Percentiles rank a stretch among this genome's conserved stretches.
These are phyloP conservation scores for Globisporangium camurandrum DNA, from an alignment of 352 stramenopile species.

Conservation along the genomic window DNA sequence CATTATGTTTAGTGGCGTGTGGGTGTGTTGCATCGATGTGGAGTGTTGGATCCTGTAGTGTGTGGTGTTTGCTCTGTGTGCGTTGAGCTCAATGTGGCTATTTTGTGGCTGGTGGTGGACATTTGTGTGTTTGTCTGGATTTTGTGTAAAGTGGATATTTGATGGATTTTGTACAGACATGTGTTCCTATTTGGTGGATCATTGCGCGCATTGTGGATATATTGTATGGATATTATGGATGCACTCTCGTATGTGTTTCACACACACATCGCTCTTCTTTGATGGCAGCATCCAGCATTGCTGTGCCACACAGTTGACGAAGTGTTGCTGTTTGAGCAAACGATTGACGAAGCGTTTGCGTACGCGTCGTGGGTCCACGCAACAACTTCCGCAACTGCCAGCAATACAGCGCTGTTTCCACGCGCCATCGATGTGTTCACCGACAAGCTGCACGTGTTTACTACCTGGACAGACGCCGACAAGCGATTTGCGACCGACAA, in stretches of 20 bases:
- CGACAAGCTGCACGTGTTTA: slow-evolving; percentile 33
- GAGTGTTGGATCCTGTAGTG: too few species aligned
- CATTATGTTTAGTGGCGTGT: neutral
- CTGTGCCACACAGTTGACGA: slow-evolving; percentile 74
- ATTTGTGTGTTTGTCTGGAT: too few species aligned
- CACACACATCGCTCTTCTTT: neutral
- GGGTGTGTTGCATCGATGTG: neutral
- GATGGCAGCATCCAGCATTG: slow-evolving; percentile 19
- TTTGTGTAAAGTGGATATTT: too few species aligned
- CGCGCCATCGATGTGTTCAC: slow-evolving; percentile 63
- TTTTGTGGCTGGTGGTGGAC: too few species aligned
- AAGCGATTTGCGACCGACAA: slow-evolving; percentile 40
- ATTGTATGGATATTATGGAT: too few species aligned
- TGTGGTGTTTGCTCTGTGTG: too few species aligned
- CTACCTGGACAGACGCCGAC: slow-evolving; percentile 61
- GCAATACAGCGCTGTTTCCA: slow-evolving; percentile 31
- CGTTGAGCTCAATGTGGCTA: too few species aligned
- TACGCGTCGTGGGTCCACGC: slow-evolving; percentile 48
- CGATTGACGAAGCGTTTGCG: slow-evolving; percentile 49
- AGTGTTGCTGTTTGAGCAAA: slow-evolving; percentile 62
- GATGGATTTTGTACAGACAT: too few species aligned
- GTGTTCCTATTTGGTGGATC: too few species aligned
- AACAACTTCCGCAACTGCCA: too few species aligned
- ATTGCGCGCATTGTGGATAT: too few species aligned
- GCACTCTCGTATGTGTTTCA: neutral